Percentiles rank a stretch among this genome's conserved stretches.
These are phyloP conservation scores for Tillandsia leiboldiana DNA, from an alignment of 176 grass and related monocot genomes.

Conservation along the genomic window DNA sequence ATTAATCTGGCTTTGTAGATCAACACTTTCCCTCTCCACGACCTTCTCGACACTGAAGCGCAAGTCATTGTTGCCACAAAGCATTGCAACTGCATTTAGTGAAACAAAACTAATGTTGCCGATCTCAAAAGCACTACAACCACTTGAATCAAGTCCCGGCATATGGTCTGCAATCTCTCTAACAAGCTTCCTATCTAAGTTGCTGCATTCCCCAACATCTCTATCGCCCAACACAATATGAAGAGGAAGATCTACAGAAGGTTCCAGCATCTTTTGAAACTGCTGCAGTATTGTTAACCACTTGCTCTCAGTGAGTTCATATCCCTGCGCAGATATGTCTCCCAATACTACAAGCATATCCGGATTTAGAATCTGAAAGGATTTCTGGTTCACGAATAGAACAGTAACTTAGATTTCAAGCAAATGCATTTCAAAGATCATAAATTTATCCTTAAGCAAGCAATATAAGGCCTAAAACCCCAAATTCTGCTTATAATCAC, in stretches of 20 bases:
- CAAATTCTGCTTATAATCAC: background rate
- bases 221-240: background rate
- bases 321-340: constrained; percentile 67
- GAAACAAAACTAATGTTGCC: constrained; percentile 67
- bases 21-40: constrained; percentile 51
- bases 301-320: constrained; percentile 30
- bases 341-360: constrained; percentile 67
- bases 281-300: constrained; percentile 57
- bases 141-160: constrained; percentile 47
- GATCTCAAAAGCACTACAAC: constrained; percentile 51
- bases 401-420: constrained; percentile 1
- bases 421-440: background rate
- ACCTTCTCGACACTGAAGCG: constrained; percentile 54
- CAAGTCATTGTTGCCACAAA: constrained; percentile 48
- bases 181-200: constrained; percentile 36
- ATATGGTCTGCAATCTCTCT: constrained; percentile 31
- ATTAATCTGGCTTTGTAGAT: constrained; percentile 35
- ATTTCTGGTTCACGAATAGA: constrained; percentile 33
- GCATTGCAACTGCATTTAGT: constrained; percentile 44
- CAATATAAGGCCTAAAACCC: background rate
- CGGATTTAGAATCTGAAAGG: constrained; percentile 44
- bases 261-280: constrained; percentile 41
- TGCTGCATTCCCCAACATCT: constrained; percentile 18
- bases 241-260: background rate
- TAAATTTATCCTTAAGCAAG: background rate